Evolutionary conservation across 805 yeast genomes (phyloP), one percentile per base, ranked within the genome.

Genomic region (Scheffersomyces ergatensis): DNA sequence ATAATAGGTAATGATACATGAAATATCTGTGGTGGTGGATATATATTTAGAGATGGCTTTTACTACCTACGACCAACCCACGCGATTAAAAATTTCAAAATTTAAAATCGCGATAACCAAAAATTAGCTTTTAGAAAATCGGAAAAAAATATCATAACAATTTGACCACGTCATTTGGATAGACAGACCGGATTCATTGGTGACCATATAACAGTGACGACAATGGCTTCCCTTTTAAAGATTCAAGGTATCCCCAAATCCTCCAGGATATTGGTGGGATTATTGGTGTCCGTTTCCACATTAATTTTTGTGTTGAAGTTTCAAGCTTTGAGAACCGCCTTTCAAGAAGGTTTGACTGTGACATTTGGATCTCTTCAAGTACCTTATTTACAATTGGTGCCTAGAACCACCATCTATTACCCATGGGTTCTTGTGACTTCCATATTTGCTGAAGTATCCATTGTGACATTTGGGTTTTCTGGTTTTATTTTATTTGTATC

Each of bases 351-450:
- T 35, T 30, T 26, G 5, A 41, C 43, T 27, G 20, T 53, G 33
- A 33, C 33, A 16, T 66, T 71, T 43, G 65, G 65, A 33, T 66
- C 68, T 23, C 64, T 82, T 24, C 56, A 68, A 15, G 74, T 80
- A 5, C 89, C 86, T 1, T 63, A 63, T 29, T 51, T 85, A 32
- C 89, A 85, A 60, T 65, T 85, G 59, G 76, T 85, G 5, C 90
- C 92, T 11, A 60, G 71, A 19, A 65, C 71, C 38, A 69, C 81
- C 0, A 49, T 82, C 3, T 65, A 62, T 39, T 67, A 78, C 46
- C 89, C 89, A 4, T 80, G 86, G 83, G 84, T 84, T 1, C 50
- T 83, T 2, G 55, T 77, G 21, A 72, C 83, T 2, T 73, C 87
- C 0, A 76, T 83, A n/a, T 81, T 83, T 55, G 77, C 83, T 2